Evolutionary conservation across 129 eudicot genomes (phyloP).

Genomic region (Solidago caesia): DNA sequence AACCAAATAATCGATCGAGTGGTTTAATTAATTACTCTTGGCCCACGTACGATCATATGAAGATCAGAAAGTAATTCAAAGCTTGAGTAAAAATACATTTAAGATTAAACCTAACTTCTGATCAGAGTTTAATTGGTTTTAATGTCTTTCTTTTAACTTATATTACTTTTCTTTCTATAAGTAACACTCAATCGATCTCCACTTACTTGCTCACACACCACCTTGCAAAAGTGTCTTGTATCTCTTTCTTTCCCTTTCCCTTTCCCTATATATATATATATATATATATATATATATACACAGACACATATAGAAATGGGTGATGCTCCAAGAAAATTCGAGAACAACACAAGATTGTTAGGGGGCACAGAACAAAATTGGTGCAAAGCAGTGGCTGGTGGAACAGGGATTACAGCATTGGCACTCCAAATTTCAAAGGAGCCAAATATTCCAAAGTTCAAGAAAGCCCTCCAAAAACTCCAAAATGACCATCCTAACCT

Average conservation of each 20-base stretch:
- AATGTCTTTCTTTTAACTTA: too few species aligned
- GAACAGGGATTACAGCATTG: slow-evolving; percentile 50
- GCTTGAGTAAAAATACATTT: slow-evolving; percentile 24
- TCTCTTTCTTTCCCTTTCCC: not conserved
- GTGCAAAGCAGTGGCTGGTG: slow-evolving; percentile 30
- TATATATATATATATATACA: not conserved
- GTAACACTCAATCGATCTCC: not conserved
- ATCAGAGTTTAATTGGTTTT: not conserved
- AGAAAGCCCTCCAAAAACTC: slow-evolving; percentile 44
- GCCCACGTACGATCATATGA: slow-evolving; percentile 12
- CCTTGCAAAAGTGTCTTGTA: not conserved
- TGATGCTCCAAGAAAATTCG: not conserved
- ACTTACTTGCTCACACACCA: slow-evolving; percentile 8
- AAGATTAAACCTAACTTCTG: slow-evolving; percentile 32
- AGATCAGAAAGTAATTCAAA: slow-evolving; percentile 15
- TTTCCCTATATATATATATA: not conserved
- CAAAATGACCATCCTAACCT: slow-evolving; percentile 57
- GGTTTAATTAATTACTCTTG: not conserved
- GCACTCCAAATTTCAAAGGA: slow-evolving; percentile 49
- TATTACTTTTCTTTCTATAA: slow-evolving; percentile 11
- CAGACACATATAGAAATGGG: slow-evolving; percentile 11
- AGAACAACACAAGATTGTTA: slow-evolving; percentile 16
- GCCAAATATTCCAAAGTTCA: slow-evolving; percentile 29
- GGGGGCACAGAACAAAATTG: slow-evolving; percentile 15
- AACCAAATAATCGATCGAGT: not conserved